A percentile compares a stretch with the other conserved stretches of the same genome.
Evolutionary conservation across 2,329 filamentous ascomycete species (phyloP).

Genomic region (Trichophaea hybrida): DNA sequence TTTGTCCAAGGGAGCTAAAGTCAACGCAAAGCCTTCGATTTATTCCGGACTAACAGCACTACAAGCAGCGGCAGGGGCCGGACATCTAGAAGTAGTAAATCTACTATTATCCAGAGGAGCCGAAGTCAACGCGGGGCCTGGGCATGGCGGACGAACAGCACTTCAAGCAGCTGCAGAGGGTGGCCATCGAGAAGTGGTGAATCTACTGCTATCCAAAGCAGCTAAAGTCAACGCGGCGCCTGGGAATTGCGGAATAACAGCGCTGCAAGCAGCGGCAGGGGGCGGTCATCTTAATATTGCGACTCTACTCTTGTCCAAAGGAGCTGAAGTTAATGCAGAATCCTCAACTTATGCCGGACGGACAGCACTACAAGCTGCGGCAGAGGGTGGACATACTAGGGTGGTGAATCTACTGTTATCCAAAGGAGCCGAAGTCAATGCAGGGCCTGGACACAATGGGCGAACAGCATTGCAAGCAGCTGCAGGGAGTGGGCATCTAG

Average conservation of each 20-base stretch:
- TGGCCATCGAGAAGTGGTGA: background rate
- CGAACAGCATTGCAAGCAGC: slow-evolving; percentile 9
- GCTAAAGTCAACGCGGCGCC: too few species aligned
- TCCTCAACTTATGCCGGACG: background rate
- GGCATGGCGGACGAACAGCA: slow-evolving; percentile 5
- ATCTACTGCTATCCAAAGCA: too few species aligned
- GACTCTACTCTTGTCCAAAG: background rate
- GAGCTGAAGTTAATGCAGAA: background rate
- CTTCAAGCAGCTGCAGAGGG: slow-evolving; percentile 5
- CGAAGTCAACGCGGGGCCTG: background rate
- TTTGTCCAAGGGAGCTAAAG: background rate
- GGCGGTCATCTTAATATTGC: background rate
- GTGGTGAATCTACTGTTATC: background rate
- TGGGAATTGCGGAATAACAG: too few species aligned
- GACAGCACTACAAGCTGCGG: slow-evolving; percentile 6
- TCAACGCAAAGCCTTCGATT: background rate
- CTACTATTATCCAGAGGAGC: too few species aligned
- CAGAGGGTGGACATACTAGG: background rate
- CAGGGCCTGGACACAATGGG: background rate
- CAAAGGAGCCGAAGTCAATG: background rate
- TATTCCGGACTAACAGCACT: background rate
- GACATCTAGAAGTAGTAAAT: background rate
- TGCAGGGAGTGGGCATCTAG: background rate
- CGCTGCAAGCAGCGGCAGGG: background rate
- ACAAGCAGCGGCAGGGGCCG: slow-evolving; percentile 9